Conservation (phyloP, 2,329 filamentous ascomycete genomes). For the Arthrobotrys entomopaga region DNA sequence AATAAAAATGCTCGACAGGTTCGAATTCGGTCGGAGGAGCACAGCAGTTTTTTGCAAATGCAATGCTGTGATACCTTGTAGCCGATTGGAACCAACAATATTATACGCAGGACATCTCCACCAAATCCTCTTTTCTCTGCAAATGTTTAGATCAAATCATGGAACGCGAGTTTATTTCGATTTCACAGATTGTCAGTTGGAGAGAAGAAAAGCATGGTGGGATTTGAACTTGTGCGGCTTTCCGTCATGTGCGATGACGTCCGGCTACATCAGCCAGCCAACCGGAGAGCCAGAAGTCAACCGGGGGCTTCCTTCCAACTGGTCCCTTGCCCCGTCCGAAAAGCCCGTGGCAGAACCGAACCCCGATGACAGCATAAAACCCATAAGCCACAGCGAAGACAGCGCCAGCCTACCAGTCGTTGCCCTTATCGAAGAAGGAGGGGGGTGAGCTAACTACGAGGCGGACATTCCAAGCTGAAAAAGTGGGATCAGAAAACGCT, state of each 20-base stretch:
- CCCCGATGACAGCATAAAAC: conserved; percentile 32
- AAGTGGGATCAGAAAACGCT: conserved; percentile 14
- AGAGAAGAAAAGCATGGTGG: conserved; percentile 4
- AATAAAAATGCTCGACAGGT: not conserved
- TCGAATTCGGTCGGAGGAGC: not conserved
- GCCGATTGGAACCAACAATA: too few species aligned
- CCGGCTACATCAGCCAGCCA: conserved; percentile 29
- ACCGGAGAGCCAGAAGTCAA: conserved; percentile 22
- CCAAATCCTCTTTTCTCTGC: too few species aligned
- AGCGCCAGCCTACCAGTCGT: not conserved
- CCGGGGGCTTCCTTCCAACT: conserved; percentile 32
- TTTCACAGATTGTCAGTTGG: too few species aligned
- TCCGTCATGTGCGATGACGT: conserved; percentile 53
- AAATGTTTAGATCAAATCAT: not conserved
- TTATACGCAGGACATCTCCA: too few species aligned
- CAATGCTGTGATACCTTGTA: too few species aligned
- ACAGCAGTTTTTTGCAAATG: too few species aligned
- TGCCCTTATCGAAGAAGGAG: conserved; percentile 18
- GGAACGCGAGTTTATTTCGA: conserved; percentile 3
- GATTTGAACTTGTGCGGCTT: not conserved
- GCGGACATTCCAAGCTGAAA: not conserved
- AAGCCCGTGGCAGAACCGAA: conserved; percentile 12
- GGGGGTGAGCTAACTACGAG: not conserved
- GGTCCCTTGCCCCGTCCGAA: not conserved
- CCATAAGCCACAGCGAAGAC: conserved; percentile 24